Evolutionary conservation across 2,329 filamentous ascomycete species (phyloP), one percentile per base, ranked within the genome.

Genomic region (Fusarium burgessii): DNA sequence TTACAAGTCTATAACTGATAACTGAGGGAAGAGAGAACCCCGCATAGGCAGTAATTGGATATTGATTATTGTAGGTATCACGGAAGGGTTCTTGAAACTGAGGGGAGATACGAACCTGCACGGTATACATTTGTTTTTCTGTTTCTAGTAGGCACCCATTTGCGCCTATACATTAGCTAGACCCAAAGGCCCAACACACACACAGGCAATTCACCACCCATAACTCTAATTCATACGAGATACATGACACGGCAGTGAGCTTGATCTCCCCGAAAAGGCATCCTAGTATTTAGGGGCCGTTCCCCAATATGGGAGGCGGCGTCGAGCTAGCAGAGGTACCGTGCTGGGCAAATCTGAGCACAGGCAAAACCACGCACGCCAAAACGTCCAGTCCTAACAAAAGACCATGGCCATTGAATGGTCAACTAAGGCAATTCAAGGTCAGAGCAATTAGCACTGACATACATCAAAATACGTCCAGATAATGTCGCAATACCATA

Each of bases 251-350:
- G 43, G 62, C 15, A 66, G 46, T 36, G 62, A 50, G 38, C 35
- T 56, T 45, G 36, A 46, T 43, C 41, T 62, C 54, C 56, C 59
- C 47, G 58, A 54, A 62, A 63, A 54, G 41, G 46, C 43, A 62
- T 61, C 64, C 59, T 65, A 29, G 32, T 50, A 18, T 25, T 40
- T 41, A 72, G 68, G 62, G 64, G 52, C 56, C 58, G 51, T 60
- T 74, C 41, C 63, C 56, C 49, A 57, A 73, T 69, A 67, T 71
- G 72, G 72, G 72, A 67, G 70, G 57, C 64, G 65, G 70, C 58
- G 69, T 64, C 41, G 42, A 59, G 62, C 72, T 74, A 76, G 60
- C 62, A 64, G 45, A 66, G 55, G 49, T 57, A 64, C 41, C 56
- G 49, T 32, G 57, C 58, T 64, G 59, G 57, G 59, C 52, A 51